Percentiles rank a stretch among this genome's conserved stretches.
phyloP scores from a whole-genome alignment of 345 rosid genomes.

The Angophora floribunda region DNA sequence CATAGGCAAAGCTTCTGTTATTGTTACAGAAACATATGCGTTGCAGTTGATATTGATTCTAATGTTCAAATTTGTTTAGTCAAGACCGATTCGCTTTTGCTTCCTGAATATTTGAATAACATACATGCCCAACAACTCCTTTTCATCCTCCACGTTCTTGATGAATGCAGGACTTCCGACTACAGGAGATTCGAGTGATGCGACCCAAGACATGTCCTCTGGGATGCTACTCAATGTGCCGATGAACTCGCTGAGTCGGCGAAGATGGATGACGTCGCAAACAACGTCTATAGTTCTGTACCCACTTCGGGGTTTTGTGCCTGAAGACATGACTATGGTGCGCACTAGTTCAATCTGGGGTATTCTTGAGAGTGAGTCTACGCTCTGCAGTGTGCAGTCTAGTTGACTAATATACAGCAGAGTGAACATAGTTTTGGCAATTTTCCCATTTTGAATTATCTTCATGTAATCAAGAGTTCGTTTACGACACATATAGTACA shows the following conservation, averaged over 20 bases:
- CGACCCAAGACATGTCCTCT: neutral
- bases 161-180: neutral
- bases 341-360: neutral
- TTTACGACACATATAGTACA: neutral
- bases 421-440: neutral
- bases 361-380: neutral
- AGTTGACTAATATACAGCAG: neutral
- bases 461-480: neutral
- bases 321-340: neutral
- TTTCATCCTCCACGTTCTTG: accelerated
- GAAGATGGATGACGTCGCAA: neutral
- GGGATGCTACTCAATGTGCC: neutral
- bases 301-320: neutral
- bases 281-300: neutral
- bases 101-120: neutral
- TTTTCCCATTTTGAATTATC: neutral
- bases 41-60: neutral
- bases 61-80: neutral
- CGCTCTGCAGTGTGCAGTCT: neutral
- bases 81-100: neutral
- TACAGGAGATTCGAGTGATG: neutral
- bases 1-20: neutral
- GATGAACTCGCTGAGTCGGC: neutral
- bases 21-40: neutral
- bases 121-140: neutral